Base-by-base conservation (phyloP, 805 yeast species). In the Millerozyma acaciae region DNA sequence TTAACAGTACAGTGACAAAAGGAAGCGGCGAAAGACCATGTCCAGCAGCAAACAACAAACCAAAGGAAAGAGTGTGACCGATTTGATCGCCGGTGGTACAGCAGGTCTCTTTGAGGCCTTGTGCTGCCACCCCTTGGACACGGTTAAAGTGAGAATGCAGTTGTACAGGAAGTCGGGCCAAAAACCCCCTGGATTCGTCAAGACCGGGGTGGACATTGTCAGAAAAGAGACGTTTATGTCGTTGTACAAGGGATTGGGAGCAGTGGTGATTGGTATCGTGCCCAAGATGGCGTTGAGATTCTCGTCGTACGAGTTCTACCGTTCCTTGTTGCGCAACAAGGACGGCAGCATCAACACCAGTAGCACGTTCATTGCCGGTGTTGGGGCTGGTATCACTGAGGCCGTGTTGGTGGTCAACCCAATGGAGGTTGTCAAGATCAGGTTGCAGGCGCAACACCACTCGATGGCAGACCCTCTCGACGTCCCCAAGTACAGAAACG, bases 261-360 rank as follows among this genome's bases (percentile, higher is more conserved):
- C 98, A 15, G 98, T 90, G 38, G 85, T 88, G 39, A 84, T 90
- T 54, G 98, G 98, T 38, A 90, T 90, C 52, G 95, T 90, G 33
- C 98, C 98, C 37, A 90, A 90, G 59, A 90, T 90, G 98, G 97
- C 96, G 21, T 85, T 90, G 45, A 75, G 98, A 55, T 90, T 90
- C 68, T 83, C 96, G 26, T 84, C 97, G 3, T 90, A 88, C 57
- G 97, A 90, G 65, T 81, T 79, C 52, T 86, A 83, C 69, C 80
- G 94, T 62, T 70, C 79, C 8, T 58, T 77, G 37, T 70, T 90
- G 43, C 74, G 76, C 22, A 75, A 78, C 38, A 70, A 70, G 32
- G 76, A 84, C 34, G 83, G 87, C 16, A 62, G 68, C 8, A 79
- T 87, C 35, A 56, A 84, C 26, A 84, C 96, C 4, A 75, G 76